phyloP scores from a whole-genome alignment of 495 filamentous ascomycete species.

The Sporormia fimetaria region DNA sequence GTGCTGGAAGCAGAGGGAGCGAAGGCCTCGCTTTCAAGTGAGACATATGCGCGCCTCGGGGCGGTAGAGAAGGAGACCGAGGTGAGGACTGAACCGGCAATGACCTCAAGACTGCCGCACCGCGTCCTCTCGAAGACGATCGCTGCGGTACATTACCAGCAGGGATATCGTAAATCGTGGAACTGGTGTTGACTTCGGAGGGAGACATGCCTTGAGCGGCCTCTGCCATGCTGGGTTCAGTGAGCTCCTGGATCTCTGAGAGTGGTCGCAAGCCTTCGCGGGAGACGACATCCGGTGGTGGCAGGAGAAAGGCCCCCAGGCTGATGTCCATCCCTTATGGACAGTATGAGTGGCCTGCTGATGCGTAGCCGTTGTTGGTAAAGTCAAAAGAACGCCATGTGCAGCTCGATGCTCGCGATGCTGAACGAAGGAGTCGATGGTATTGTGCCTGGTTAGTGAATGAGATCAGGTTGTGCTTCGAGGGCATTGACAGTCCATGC shows the following conservation, averaged over 20 bases:
- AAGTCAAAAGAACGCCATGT: too few relatives aligned
- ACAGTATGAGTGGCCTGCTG: neutral
- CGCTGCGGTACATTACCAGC: constrained; percentile 30
- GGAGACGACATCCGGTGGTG: constrained; percentile 9
- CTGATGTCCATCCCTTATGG: constrained; percentile 16
- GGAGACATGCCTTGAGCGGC: constrained; percentile 9
- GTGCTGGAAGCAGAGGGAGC: constrained; percentile 8
- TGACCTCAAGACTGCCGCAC: constrained; percentile 10
- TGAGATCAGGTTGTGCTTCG: too few relatives aligned
- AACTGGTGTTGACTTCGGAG: constrained; percentile 22
- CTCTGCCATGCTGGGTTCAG: constrained; percentile 36
- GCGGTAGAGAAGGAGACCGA: too few relatives aligned
- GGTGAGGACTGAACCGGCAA: too few relatives aligned
- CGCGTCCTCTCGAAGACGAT: constrained; percentile 28
- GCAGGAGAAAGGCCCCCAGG: too few relatives aligned
- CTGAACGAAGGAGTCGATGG: too few relatives aligned
- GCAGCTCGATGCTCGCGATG: too few relatives aligned
- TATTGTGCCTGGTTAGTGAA: too few relatives aligned
- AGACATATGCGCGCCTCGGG: too few relatives aligned
- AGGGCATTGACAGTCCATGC: too few relatives aligned
- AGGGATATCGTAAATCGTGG: constrained; percentile 32
- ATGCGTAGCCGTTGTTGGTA: neutral
- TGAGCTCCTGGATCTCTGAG: constrained; percentile 37
- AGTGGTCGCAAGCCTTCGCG: constrained; percentile 33
- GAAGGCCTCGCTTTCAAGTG: constrained; percentile 7